Percentiles rank a stretch among this genome's conserved stretches.
Evolutionary conservation across 441 rosid genomes (phyloP).

Genomic region (Caryocar brasiliense): DNA sequence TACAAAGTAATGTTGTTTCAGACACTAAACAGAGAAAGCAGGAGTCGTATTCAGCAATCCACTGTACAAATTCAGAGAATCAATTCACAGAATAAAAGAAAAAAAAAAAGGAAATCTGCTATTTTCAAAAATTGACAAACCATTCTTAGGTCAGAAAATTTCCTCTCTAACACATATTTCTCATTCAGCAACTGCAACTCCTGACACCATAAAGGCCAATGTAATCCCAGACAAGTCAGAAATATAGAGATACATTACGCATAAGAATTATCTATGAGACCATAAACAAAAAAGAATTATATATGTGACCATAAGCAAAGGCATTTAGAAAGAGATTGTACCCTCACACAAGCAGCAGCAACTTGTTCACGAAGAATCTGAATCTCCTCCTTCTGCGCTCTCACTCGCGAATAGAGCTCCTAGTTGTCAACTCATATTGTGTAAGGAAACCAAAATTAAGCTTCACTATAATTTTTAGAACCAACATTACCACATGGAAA

Average conservation of each 20-base stretch:
- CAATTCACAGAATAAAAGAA: not conserved
- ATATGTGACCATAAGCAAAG: not conserved
- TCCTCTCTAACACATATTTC: constrained; percentile 71
- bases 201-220: constrained; percentile 35
- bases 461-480: constrained; percentile 3
- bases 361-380: constrained; percentile 71
- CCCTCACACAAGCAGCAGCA: constrained; percentile 66
- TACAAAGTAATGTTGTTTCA: constrained; percentile 19
- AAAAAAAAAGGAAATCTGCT: not conserved
- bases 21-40: constrained; percentile 6
- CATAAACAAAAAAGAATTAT: constrained; percentile 3
- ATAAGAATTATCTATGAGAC: not conserved
- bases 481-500: constrained; percentile 2
- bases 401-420: constrained; percentile 56
- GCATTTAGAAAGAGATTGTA: constrained; percentile 17
- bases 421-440: constrained; percentile 17
- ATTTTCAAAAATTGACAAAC: constrained; percentile 33
- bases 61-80: not conserved
- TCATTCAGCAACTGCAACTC: constrained; percentile 80
- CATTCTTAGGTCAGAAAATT: constrained; percentile 83
- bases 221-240: constrained; percentile 11
- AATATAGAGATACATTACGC: constrained; percentile 1
- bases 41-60: constrained; percentile 3
- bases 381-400: constrained; percentile 68
- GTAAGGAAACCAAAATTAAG: constrained; percentile 13